Evolutionary conservation across 202 grass and related monocot species (phyloP).

Genomic region (Panicum virgatum): DNA sequence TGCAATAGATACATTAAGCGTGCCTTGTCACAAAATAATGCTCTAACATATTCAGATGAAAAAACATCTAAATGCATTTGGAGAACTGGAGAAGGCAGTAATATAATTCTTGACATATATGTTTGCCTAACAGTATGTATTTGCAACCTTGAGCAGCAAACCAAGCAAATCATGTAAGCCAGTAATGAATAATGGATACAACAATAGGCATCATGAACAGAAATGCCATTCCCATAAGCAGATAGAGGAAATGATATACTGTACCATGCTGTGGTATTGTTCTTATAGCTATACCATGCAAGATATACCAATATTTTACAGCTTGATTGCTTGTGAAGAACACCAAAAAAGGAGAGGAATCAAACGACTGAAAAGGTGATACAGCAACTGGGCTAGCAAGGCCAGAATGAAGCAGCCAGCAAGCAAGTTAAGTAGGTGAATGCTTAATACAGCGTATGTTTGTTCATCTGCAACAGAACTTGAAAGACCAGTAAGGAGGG

Average conservation of each 20-base stretch:
- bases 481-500: not conserved
- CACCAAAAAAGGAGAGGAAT: not conserved
- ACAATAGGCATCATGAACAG: not conserved
- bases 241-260: not conserved
- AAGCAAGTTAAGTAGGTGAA: slow-evolving; percentile 1
- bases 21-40: not conserved
- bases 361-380: not conserved
- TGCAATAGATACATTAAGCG: not conserved
- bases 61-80: not conserved
- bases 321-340: not conserved
- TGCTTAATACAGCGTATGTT: not conserved
- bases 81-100: not conserved
- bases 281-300: not conserved
- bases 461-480: not conserved
- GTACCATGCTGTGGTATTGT: not conserved
- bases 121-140: not conserved
- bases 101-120: not conserved
- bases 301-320: not conserved
- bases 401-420: not conserved
- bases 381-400: not conserved
- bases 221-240: not conserved
- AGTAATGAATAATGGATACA: not conserved
- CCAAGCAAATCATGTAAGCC: not conserved
- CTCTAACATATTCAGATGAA: not conserved
- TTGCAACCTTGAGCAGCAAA: not conserved